These are phyloP conservation scores for Pseudocercospora crystallina DNA, from an alignment of 2,329 filamentous ascomycete species.

Conservation along the genomic window DNA sequence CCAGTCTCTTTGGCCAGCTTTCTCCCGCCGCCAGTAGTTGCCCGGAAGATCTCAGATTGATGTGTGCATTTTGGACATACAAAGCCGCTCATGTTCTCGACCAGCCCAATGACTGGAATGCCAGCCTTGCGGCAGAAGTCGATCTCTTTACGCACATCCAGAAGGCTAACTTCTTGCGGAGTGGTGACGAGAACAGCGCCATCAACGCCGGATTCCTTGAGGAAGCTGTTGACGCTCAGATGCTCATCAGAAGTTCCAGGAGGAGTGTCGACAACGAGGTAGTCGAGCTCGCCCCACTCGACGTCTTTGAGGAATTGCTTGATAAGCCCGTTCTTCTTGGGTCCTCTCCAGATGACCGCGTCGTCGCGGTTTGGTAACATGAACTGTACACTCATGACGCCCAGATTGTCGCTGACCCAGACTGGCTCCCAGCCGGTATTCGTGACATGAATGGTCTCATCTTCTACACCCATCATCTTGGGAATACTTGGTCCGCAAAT, in stretches of 20 bases:
- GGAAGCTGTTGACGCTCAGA: slow-evolving; percentile 84
- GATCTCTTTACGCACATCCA: slow-evolving; percentile 96
- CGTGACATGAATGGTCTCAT: slow-evolving; percentile 89
- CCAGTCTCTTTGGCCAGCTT: slow-evolving; percentile 80
- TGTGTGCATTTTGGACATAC: slow-evolving; percentile 91
- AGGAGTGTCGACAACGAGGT: slow-evolving; percentile 89
- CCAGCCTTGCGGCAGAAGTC: slow-evolving; percentile 96
- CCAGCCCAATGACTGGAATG: slow-evolving; percentile 81
- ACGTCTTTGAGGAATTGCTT: slow-evolving; percentile 98
- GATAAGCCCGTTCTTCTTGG: slow-evolving; percentile 98
- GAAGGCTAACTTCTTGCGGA: slow-evolving; percentile 85
- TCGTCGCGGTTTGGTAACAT: slow-evolving; percentile 94
- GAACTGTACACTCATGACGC: slow-evolving; percentile 97
- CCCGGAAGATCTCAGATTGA: slow-evolving; percentile 78
- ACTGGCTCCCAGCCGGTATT: slow-evolving; percentile 90
- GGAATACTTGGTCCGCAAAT: slow-evolving; percentile 95
- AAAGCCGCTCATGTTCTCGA: slow-evolving; percentile 98
- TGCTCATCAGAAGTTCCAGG: slow-evolving; percentile 96
- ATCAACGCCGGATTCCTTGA: slow-evolving; percentile 89
- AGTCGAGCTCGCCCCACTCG: slow-evolving; percentile 94
- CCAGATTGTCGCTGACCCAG: slow-evolving; percentile 91
- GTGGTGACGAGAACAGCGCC: slow-evolving; percentile 92
- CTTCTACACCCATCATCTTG: slow-evolving; percentile 97
- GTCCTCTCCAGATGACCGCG: slow-evolving; percentile 94
- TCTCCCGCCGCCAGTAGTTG: slow-evolving; percentile 84